Evolutionary conservation across 2,329 filamentous ascomycete genomes (phyloP).

Genomic region (Diaporthe destruens): DNA sequence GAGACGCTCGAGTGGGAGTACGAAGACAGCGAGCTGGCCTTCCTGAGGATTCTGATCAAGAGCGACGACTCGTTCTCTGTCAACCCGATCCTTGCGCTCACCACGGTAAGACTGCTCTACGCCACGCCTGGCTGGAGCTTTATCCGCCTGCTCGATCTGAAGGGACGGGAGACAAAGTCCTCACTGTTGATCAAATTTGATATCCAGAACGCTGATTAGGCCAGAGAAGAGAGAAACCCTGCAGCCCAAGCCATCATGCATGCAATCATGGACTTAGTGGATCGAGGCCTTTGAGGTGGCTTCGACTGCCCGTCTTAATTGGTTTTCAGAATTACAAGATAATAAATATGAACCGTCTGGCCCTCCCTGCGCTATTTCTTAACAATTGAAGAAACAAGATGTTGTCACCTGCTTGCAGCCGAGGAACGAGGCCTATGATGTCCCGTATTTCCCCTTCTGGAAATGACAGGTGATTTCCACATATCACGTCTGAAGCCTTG

Average conservation of each 20-base stretch:
- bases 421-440: not conserved
- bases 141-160: conserved; percentile 73
- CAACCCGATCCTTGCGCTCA: conserved; percentile 73
- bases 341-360: not conserved
- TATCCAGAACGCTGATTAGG: conserved; percentile 55
- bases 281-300: not conserved
- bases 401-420: not conserved
- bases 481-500: conserved; percentile 21
- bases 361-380: not conserved
- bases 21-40: conserved; percentile 74
- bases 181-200: conserved; percentile 73
- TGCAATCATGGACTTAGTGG: not conserved
- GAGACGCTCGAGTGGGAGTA: conserved; percentile 77
- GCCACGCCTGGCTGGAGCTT: conserved; percentile 71
- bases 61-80: conserved; percentile 72
- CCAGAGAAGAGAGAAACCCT: not conserved
- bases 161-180: conserved; percentile 73
- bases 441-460: conserved; percentile 27
- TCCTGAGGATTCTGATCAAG: conserved; percentile 75
- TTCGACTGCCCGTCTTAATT: not conserved
- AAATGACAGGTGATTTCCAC: conserved; percentile 32
- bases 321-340: not conserved
- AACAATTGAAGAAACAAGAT: not conserved
- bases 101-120: conserved; percentile 71
- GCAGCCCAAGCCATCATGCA: not conserved